Evolutionary conservation across 2,329 filamentous ascomycete species (phyloP).

Genomic region (Raffaelea ambrosiae): DNA sequence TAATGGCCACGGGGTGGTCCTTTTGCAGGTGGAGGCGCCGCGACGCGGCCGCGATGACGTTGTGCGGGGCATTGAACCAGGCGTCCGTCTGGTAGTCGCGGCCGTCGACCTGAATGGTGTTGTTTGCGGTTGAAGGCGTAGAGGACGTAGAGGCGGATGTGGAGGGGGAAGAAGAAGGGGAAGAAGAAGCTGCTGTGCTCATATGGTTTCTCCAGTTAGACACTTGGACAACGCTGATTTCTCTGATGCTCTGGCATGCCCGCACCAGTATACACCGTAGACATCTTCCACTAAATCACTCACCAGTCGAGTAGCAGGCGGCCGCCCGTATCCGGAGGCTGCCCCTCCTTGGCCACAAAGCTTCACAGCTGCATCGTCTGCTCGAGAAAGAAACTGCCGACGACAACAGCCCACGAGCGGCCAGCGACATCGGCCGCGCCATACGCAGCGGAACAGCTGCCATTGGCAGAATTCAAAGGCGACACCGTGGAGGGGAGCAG

Average conservation of each 20-base stretch:
- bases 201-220: too few relatives aligned
- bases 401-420: neutral
- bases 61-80: constrained; percentile 78
- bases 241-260: too few relatives aligned
- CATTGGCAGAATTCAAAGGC: neutral
- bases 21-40: constrained; percentile 82
- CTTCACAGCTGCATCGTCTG: too few relatives aligned
- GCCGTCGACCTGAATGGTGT: constrained; percentile 50
- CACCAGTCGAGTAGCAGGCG: too few relatives aligned
- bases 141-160: neutral
- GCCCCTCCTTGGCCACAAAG: too few relatives aligned
- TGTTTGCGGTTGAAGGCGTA: constrained; percentile 8
- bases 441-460: neutral
- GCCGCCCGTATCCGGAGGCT: too few relatives aligned
- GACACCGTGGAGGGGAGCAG: neutral
- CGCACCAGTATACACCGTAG: too few relatives aligned
- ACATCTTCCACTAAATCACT: too few relatives aligned
- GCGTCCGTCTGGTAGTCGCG: constrained; percentile 58
- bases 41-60: constrained; percentile 65
- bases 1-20: constrained; percentile 85
- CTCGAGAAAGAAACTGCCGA: neutral
- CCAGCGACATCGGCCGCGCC: constrained; percentile 4
- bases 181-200: neutral
- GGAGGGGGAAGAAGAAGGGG: neutral
- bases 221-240: too few relatives aligned